These are phyloP conservation scores for Lactuca sativa DNA, from an alignment of 129 eudicot genomes.

Conservation along the genomic window DNA sequence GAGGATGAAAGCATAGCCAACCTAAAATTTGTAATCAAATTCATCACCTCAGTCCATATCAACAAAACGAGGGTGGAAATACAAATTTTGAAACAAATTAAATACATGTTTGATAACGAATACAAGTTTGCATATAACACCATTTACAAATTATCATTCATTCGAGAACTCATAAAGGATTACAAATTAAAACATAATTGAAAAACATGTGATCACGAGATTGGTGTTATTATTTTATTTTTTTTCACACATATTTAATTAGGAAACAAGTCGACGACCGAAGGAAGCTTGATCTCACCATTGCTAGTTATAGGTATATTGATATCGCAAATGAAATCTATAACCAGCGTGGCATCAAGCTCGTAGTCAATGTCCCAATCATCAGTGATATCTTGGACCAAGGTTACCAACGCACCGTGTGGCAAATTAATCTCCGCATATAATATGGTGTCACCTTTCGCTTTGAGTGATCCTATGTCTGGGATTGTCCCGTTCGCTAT, in stretches of 20 bases:
- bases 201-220: neutral
- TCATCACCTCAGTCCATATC: no score
- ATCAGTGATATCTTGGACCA: slow-evolving; percentile 27
- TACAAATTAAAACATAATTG: neutral
- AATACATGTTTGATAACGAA: no score
- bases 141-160: neutral
- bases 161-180: neutral
- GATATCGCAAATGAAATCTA: slow-evolving; percentile 28
- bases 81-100: neutral
- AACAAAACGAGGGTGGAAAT: no score
- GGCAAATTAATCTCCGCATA: slow-evolving; percentile 27
- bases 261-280: slow-evolving; percentile 16
- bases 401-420: slow-evolving; percentile 3
- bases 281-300: slow-evolving; percentile 39
- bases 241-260: no score
- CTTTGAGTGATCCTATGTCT: slow-evolving; percentile 32
- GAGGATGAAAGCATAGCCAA: no score
- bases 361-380: slow-evolving; percentile 45
- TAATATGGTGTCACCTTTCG: slow-evolving; percentile 17
- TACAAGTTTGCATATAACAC: neutral
- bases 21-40: no score
- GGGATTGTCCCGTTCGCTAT: slow-evolving; percentile 26
- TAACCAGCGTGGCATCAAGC: slow-evolving; percentile 13
- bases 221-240: neutral
- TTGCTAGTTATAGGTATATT: slow-evolving; percentile 16